Conservation (phyloP, 768 basidiomycete genomes). For the Leccinum obscurum region DNA sequence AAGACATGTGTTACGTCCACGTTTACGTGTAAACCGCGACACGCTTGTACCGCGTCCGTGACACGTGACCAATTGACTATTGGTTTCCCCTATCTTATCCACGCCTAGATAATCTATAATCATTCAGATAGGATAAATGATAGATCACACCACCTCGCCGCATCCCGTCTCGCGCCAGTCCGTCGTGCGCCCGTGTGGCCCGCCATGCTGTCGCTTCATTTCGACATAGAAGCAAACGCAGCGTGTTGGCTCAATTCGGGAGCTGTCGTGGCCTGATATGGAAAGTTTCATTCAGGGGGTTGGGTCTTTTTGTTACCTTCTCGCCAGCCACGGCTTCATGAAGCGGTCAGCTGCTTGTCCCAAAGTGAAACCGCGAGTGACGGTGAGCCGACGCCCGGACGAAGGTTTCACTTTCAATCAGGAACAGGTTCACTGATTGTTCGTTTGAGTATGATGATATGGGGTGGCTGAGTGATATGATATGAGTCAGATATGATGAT, state of each 20-base stretch:
- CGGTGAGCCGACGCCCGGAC: neutral
- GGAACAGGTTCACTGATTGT: neutral
- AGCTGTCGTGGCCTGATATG: neutral
- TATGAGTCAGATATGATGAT: neutral
- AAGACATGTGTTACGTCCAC: neutral
- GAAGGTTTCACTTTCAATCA: neutral
- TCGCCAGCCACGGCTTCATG: neutral
- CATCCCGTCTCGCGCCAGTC: neutral
- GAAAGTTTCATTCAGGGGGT: neutral
- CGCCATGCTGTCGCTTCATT: neutral
- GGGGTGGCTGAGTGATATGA: neutral
- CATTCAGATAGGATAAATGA: neutral
- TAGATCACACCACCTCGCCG: neutral
- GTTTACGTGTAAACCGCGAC: neutral
- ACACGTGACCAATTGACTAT: neutral
- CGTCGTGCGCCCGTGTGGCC: neutral
- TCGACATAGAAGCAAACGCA: neutral
- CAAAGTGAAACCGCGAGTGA: neutral
- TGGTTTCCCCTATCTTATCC: neutral
- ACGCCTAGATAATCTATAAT: neutral
- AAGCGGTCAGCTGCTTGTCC: neutral
- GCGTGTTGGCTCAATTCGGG: neutral
- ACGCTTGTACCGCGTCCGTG: neutral
- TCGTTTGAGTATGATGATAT: neutral
- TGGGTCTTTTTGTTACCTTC: neutral